phyloP scores from a whole-genome alignment of 163 green algal genomes.

The Picocystis sp. region DNA sequence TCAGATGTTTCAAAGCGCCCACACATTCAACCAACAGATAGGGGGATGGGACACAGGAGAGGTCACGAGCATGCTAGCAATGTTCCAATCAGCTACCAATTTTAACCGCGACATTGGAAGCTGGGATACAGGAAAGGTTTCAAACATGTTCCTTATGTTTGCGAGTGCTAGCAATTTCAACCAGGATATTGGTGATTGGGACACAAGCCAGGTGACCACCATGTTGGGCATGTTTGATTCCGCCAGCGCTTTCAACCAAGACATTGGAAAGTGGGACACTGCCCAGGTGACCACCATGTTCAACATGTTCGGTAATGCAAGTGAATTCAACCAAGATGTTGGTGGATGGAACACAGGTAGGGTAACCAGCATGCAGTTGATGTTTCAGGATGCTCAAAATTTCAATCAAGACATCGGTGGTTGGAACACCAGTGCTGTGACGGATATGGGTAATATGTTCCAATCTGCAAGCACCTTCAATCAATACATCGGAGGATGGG shows the following conservation, averaged over 20 bases:
- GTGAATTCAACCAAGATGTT: slow-evolving; percentile 4
- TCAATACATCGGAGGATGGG: not conserved
- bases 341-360: not conserved
- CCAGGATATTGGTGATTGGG: no score
- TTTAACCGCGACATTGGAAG: no score
- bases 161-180: no score
- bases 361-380: slow-evolving; percentile 1
- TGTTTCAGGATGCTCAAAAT: slow-evolving; percentile 4
- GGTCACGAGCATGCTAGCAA: not conserved
- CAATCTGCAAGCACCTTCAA: slow-evolving; percentile 5
- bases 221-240: no score
- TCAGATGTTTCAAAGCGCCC: not conserved
- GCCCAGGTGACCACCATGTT: no score
- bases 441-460: not conserved
- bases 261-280: no score
- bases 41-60: not conserved
- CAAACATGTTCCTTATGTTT: no score
- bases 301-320: no score
- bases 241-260: no score
- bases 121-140: no score
- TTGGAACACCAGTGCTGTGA: not conserved
- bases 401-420: not conserved
- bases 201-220: no score
- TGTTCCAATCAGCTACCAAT: no score
- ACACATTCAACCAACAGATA: slow-evolving; percentile 3